Percentiles rank a stretch among this genome's conserved stretches.
These are phyloP conservation scores for Chlorencoelia australis DNA, from an alignment of 2,329 filamentous ascomycete genomes.

Conservation along the genomic window DNA sequence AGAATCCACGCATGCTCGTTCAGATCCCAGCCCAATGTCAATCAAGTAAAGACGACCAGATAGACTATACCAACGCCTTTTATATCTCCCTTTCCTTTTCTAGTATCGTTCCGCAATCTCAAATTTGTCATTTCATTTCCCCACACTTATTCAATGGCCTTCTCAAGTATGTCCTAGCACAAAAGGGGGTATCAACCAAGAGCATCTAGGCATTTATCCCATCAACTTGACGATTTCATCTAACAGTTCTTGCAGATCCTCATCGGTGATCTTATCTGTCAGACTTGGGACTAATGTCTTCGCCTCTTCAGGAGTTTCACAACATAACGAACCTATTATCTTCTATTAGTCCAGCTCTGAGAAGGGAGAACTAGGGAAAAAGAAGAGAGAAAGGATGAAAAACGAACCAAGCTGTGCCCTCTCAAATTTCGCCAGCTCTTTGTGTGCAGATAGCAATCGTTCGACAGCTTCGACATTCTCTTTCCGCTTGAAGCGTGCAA, in stretches of 20 bases:
- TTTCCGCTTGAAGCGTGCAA: conserved; percentile 91
- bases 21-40: no score
- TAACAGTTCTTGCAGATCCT: conserved; percentile 76
- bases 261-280: conserved; percentile 80
- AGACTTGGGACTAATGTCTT: conserved; percentile 91
- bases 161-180: no score
- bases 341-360: no score
- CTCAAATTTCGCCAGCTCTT: conserved; percentile 83
- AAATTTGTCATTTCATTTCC: no score
- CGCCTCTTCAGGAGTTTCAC: conserved; percentile 86
- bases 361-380: no score
- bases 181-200: no score
- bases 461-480: conserved; percentile 94
- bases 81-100: no score
- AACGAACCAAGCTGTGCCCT: conserved; percentile 74
- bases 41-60: no score
- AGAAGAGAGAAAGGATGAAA: conserved; percentile 4
- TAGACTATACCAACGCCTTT: no score
- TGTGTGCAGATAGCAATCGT: conserved; percentile 68
- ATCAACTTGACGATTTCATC: conserved; percentile 80
- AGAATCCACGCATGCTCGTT: no score
- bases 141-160: no score
- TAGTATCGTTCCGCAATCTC: no score
- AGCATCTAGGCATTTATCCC: conserved; percentile 22
- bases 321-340: conserved; percentile 76